Evolutionary conservation across 78 protist species (phyloP), one percentile per base, ranked within the genome.

Genomic region (Diacronema lutheri): DNA sequence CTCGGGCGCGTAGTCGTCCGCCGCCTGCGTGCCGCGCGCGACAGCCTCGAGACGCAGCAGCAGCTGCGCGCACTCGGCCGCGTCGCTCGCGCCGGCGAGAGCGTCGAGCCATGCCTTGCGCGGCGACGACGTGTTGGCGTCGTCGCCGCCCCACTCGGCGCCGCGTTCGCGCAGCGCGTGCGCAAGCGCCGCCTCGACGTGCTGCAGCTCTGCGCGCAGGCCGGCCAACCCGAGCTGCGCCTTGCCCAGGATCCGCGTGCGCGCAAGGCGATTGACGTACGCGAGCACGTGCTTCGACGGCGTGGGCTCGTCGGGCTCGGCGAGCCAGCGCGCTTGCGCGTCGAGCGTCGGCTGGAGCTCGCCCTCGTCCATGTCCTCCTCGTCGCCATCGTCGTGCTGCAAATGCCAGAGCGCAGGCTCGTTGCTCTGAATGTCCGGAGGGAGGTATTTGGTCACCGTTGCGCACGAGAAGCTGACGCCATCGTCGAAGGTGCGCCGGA

Each of bases 331-430:
- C 16, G 26, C 14, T 13, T 23, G 26, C 33, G 33, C 37, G 20
- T 23, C 16, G 31, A 38, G 16, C 58, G 79, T 58, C 4, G 10
- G 38, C 23, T 23, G 23, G n/a, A 29, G n/a, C 35, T 71, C 79
- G 37, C 6, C 58, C 35, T 41, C 37, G 23, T 71, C 79, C 38
- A 71, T 35, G 57, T 71, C 79, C 35, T 68, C 76, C 57, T 38
- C 38, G 33, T 71, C 79, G 58, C 79, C 79, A 35, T 71, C 79
- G 74, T 1, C 44, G 79, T 71, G 50, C 35, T 40, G 58, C 38
- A 71, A 35, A 58, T 71, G 79, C n/a, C 41, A 71, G 20, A 71
- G 57, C 19, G 79, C 79, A 5, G 13, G 13, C 37, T 71, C 79
- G 57, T 21, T 37, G 26, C 11, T 7, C 26, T 4, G 33, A 20